A percentile compares a stretch with the other conserved stretches of the same genome.
phyloP scores from a whole-genome alignment of 2,329 filamentous ascomycete species.

The Pyrenochaeta sp. region DNA sequence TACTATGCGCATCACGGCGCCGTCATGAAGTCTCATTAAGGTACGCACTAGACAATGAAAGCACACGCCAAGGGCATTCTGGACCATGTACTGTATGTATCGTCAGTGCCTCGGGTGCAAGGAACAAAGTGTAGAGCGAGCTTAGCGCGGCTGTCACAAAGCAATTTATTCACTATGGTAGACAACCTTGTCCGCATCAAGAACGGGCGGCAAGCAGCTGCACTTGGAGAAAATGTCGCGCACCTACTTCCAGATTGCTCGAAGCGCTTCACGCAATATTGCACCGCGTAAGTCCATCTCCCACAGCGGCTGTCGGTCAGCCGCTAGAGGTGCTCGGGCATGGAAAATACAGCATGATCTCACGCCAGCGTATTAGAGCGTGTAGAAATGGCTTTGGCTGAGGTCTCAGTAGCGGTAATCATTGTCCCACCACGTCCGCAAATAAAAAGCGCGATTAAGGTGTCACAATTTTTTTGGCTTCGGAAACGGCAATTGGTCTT shows the following conservation, averaged over 20 bases:
- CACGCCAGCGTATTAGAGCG: not conserved
- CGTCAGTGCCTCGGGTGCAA: not conserved
- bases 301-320: slow-evolving; percentile 21
- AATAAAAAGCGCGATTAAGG: slow-evolving; percentile 3
- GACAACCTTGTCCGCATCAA: not conserved
- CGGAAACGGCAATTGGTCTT: slow-evolving; percentile 5
- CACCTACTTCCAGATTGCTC: not conserved
- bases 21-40: slow-evolving; percentile 18
- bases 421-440: slow-evolving; percentile 2
- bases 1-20: slow-evolving; percentile 11
- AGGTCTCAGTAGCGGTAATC: not conserved
- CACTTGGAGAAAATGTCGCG: not conserved
- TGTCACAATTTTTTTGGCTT: slow-evolving; percentile 7
- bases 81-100: not conserved
- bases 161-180: slow-evolving; percentile 3
- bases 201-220: slow-evolving; percentile 1
- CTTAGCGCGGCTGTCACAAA: slow-evolving; percentile 11
- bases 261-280: slow-evolving; percentile 7
- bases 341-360: not conserved
- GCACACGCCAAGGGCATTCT: slow-evolving; percentile 8
- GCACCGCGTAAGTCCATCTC: slow-evolving; percentile 27
- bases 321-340: slow-evolving; percentile 17
- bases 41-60: slow-evolving; percentile 10
- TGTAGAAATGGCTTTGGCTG: not conserved
- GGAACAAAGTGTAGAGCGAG: not conserved